Evolutionary conservation across 164 flowering plant genomes (phyloP), one percentile per base, ranked within the genome.

Genomic region (Vitis labrusca): DNA sequence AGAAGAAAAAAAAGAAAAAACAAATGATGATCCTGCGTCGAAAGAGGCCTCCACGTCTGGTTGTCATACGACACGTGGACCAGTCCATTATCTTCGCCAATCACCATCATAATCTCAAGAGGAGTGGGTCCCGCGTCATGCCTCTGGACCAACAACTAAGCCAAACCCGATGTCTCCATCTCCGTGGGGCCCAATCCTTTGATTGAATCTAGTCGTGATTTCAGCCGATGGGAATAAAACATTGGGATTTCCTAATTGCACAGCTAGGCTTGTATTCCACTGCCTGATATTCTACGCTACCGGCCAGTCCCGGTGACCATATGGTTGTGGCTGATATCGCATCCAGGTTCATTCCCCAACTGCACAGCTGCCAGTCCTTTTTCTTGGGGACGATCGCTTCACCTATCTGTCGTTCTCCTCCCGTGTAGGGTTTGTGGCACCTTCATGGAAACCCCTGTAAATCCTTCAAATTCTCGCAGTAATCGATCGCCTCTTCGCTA

Each of bases 381-480:
- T 1, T 61, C 64, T 6, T 37, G 44, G 7, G 44, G 44, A 37
- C 44, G n/a, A 32, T 19, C 49, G 16, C n/a, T 49, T n/a, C 8
- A 51, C 44, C 16, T 10, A 2, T 10, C 27, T 13, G 62, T 19
- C 47, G 2, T 51, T 32, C 67, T 23, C 8, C 10, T 11, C 13
- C 29, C 37, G 19, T 50, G 52, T 64, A 13, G 59, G 54, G 57
- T 54, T 66, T 77, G 47, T 62, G 23, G 63, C 16, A 57, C n/a
- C 71, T 73, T 9, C 16, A 80, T 82, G 84, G 85, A 76, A 56
- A 48, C 61, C 3, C 47, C 76, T 15, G 55, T 72, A 15, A 16
- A 78, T 8, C 29, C 79, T 19, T 13, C 76, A 2, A 58, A 17
- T 15, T 9, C 70, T 5, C 19, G 13, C 5, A 37, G 5, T 37